These are phyloP conservation scores for Apostasia ramifera DNA, from an alignment of 106 monocot genomes.

Conservation along the genomic window DNA sequence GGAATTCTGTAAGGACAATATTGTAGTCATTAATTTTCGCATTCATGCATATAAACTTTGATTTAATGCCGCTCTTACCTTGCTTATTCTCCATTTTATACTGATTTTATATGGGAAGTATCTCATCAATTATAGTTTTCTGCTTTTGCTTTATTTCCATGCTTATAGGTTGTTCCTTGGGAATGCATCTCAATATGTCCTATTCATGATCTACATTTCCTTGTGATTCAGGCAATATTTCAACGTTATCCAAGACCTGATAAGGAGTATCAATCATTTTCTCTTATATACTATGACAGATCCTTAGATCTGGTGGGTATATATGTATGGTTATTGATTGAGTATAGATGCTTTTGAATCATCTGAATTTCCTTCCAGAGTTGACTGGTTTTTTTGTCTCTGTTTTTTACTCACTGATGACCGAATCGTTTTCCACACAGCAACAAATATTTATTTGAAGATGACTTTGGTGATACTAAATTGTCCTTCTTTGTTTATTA, in stretches of 20 bases:
- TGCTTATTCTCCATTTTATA: not conserved
- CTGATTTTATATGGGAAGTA: not conserved
- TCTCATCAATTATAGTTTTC: not conserved
- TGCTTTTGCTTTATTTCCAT: not conserved
- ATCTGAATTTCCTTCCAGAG: no score
- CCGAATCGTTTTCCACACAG: no score
- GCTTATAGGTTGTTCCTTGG: not conserved
- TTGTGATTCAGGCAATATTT: slow-evolving; percentile 32
- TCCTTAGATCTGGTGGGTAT: slow-evolving; percentile 39
- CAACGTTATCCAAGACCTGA: slow-evolving; percentile 46
- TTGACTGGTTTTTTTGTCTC: no score
- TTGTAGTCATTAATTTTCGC: no score
- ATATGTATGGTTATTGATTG: not conserved
- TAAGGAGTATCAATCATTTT: slow-evolving; percentile 53
- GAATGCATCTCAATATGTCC: not conserved
- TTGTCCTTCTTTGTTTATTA: not conserved
- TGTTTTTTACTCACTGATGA: no score
- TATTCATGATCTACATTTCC: not conserved
- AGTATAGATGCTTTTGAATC: no score
- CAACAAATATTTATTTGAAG: no score
- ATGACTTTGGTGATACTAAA: not conserved
- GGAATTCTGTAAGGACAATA: no score
- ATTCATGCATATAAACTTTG: no score
- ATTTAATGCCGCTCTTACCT: no score
- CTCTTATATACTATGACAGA: slow-evolving; percentile 41